Base-by-base conservation (phyloP, 768 basidiomycete genomes). In the Cystoderma amianthinum region DNA sequence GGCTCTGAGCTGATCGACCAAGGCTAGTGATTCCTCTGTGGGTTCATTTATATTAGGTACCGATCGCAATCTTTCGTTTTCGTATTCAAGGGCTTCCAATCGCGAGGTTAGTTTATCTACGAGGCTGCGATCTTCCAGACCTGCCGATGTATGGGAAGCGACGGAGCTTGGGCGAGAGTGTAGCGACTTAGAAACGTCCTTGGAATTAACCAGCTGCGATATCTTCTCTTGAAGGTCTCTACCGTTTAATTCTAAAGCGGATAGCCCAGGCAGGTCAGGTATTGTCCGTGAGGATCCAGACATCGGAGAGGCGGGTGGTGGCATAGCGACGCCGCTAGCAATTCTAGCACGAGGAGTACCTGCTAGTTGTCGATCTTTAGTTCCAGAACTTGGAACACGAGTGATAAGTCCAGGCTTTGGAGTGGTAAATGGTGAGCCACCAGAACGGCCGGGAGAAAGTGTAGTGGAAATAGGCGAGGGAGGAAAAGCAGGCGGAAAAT, bases 251-350 rank as follows among this genome's bases (percentile, higher is more conserved):
- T 65, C 63, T 13, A 71, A 53, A 48, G 70, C 69, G 3, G 57
- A 54, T 3, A 52, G 24, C 36, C 32, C 28, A 35, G 32, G 34
- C 10, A 15, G 68, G 71, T 40, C 39, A 12, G 7, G n/a, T 40
- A 24, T 32, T 18, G 63, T 57, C 2, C 64, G 63, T 13, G 65
- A 55, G 13, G 59, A 22, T 19, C 39, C 28, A 30, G 36, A 54
- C 34, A 67, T 53, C 5, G 85, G 85, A 10, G 84, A 85, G 1
- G 80, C 65, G 13, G 86, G 86, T 2, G 86, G 87, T 2, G 85
- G 87, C 87, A 90, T 88, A 5, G 84, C 79, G 19, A 85, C 59
- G n/a, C 73, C 68, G 50, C 84, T 85, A 21, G 85, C 82, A 45
- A 86, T 55, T 38, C 85, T 71, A 11, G 76, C 71, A 21, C 83